Evolutionary conservation across 768 basidiomycete species (phyloP).

Genomic region (Mycena amicta): DNA sequence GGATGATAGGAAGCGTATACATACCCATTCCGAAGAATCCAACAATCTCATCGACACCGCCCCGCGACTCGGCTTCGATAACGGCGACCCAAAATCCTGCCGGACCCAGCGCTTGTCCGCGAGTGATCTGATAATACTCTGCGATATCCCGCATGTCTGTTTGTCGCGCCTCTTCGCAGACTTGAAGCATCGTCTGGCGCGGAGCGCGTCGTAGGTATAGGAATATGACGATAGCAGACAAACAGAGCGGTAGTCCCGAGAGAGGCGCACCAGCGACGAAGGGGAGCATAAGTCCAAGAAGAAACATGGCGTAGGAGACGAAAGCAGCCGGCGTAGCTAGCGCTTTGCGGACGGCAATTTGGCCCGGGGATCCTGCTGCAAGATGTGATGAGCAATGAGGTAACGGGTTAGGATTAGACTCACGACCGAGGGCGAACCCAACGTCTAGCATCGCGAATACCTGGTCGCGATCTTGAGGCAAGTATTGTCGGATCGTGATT

Average conservation of each 20-base stretch:
- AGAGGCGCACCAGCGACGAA: not conserved
- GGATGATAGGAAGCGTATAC: not conserved
- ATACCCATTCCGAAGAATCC: slow-evolving; percentile 26
- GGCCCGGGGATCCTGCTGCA: slow-evolving; percentile 11
- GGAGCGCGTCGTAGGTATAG: too few relatives aligned
- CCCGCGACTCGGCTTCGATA: slow-evolving; percentile 12
- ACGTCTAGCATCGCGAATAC: slow-evolving; percentile 9
- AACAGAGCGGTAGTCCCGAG: not conserved
- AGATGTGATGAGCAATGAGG: not conserved
- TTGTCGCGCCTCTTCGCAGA: too few relatives aligned
- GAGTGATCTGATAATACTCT: slow-evolving; percentile 9
- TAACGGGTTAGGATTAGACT: not conserved
- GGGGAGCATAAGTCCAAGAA: not conserved
- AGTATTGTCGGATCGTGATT: slow-evolving; percentile 15
- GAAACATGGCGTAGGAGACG: not conserved
- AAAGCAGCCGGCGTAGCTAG: not conserved
- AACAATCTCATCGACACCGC: slow-evolving; percentile 17
- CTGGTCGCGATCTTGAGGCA: slow-evolving; percentile 2
- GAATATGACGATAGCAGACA: too few relatives aligned
- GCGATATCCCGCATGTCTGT: slow-evolving; percentile 18
- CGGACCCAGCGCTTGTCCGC: slow-evolving; percentile 13
- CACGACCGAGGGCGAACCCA: slow-evolving; percentile 13
- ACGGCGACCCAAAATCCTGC: slow-evolving; percentile 30
- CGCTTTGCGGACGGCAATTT: not conserved
- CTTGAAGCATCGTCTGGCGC: too few relatives aligned